These are phyloP conservation scores for Theileria annulata DNA, from an alignment of 169 alveolate species.

Conservation along the genomic window DNA sequence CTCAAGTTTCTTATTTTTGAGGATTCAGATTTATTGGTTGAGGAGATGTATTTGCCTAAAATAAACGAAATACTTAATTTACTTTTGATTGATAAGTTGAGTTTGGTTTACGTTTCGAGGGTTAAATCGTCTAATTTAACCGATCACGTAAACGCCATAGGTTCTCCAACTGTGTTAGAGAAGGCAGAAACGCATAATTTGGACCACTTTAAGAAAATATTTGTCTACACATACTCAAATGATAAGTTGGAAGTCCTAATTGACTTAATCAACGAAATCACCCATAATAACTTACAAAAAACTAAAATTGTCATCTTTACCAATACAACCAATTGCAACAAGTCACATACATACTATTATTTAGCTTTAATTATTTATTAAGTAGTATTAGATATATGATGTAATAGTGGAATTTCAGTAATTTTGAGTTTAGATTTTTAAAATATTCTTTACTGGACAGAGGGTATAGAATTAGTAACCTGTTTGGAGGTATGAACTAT, in stretches of 20 bases:
- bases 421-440: slow-evolving; percentile 31
- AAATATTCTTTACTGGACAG: slow-evolving; percentile 45
- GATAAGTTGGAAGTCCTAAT: slow-evolving; percentile 50
- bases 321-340: slow-evolving; percentile 59
- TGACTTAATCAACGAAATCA: slow-evolving; percentile 42
- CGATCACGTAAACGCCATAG: slow-evolving; percentile 8
- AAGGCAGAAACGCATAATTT: background rate
- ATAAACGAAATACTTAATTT: slow-evolving; percentile 42
- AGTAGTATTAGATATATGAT: no score
- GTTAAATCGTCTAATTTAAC: slow-evolving; percentile 31
- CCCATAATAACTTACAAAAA: background rate
- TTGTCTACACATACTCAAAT: slow-evolving; percentile 34
- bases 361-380: background rate
- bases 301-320: slow-evolving; percentile 39
- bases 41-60: slow-evolving; percentile 53
- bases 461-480: slow-evolving; percentile 30
- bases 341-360: background rate
- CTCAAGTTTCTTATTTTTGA: slow-evolving; percentile 37
- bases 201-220: slow-evolving; percentile 30
- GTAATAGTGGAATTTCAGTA: no score
- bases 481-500: slow-evolving; percentile 66
- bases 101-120: slow-evolving; percentile 31
- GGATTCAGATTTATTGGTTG: slow-evolving; percentile 60
- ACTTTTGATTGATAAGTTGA: slow-evolving; percentile 19
- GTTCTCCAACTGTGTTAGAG: slow-evolving; percentile 25